Base-by-base conservation (phyloP, 768 basidiomycete genomes). In the Coprinellus micaceus region DNA sequence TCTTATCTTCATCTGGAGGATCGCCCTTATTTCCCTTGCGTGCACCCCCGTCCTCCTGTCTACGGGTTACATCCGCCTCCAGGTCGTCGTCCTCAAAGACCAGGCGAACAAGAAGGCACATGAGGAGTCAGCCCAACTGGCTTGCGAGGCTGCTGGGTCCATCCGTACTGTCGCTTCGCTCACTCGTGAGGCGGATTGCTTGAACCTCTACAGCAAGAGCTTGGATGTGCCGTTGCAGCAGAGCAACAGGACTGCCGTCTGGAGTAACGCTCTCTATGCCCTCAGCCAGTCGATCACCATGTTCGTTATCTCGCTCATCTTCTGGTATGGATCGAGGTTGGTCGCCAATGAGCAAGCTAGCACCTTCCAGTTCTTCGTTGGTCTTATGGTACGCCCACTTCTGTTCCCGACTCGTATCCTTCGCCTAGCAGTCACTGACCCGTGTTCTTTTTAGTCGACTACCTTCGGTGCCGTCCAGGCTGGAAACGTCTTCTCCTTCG, bases 91-190 rank as follows among this genome's bases (percentile, higher is more conserved):
- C 1, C 70, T 91, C 59, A 93, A 92, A 66, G 90, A 87, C 60
- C 79, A 85, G 64, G 65, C 73, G 56, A 90, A 89, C 74, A 89
- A 89, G 70, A 74, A 76, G 61, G 74, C 83, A 0, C 89, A 94
- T 65, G 86, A 85, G 53, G 66, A 66, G 15, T 89, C 88, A 19
- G 89, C 91, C 1, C 89, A 92, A 57, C 69, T 91, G n/a, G 91
- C 91, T 39, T 91, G 90, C 60, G 92, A 94, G 66, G 88, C 89
- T 13, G 89, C 91, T 13, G 85, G 79, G 11, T 78, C 92, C 12
- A 92, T 94, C 60, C 80, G 88, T 40, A 94, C 92, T 2, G 91
- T 94, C 26, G 91, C 92, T 2, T 78, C 83, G 1, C 74, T 94
- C 19, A 92, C 89, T 2, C 78, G 92, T 17, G 92, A 94, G 66